phyloP scores from a whole-genome alignment of 805 yeast genomes.

The Myxozyma vanderwaltii region DNA sequence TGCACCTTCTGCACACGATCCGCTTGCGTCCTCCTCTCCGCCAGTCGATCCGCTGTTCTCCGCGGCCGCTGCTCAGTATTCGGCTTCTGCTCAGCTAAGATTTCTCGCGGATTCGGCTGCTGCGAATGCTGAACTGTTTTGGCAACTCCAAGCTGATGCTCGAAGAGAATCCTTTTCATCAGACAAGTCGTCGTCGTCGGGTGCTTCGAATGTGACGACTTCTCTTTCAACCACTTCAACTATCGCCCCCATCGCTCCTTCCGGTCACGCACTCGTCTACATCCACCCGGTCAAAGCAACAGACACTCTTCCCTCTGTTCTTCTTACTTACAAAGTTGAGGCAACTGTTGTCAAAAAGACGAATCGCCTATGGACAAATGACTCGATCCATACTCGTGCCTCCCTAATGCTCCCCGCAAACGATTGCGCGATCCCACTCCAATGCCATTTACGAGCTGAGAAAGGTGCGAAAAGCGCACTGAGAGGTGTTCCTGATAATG shows the following conservation, averaged over 20 bases:
- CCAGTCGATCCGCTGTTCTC: not conserved
- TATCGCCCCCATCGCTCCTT: not conserved
- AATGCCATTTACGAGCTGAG: constrained; percentile 20
- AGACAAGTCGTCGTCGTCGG: not conserved
- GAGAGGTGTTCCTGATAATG: constrained; percentile 14
- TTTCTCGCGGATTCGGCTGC: constrained; percentile 19
- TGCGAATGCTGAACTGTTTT: constrained; percentile 29
- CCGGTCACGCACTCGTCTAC: constrained; percentile 30
- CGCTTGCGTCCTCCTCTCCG: not conserved
- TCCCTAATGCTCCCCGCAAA: constrained; percentile 32
- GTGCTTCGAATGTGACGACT: not conserved
- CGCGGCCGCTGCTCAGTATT: constrained; percentile 3
- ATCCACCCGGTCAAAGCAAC: constrained; percentile 29
- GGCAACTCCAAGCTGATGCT: constrained; percentile 21
- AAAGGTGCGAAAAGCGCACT: constrained; percentile 1
- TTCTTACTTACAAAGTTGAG: constrained; percentile 29
- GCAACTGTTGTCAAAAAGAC: constrained; percentile 27
- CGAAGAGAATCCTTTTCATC: constrained; percentile 1
- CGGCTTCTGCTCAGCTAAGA: constrained; percentile 30
- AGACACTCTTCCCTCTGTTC: constrained; percentile 34
- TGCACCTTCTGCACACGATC: not conserved
- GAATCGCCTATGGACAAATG: constrained; percentile 35
- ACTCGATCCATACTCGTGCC: constrained; percentile 34
- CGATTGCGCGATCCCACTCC: constrained; percentile 26
- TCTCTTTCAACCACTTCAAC: not conserved